Conservation (phyloP, 179 eudicot species). For the Spergularia azorica region DNA sequence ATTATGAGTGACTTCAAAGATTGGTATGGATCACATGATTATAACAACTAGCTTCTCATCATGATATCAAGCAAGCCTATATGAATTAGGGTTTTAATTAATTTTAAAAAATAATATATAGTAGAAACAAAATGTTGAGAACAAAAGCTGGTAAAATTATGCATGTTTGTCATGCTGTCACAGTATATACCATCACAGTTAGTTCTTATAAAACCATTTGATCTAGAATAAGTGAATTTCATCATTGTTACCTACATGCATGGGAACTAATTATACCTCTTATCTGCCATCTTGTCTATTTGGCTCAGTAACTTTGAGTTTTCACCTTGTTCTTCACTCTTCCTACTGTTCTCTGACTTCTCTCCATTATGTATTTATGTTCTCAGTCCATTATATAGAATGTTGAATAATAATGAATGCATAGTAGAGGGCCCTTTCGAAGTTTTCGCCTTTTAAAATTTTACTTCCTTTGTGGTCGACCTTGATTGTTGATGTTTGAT, state of each 20-base stretch:
- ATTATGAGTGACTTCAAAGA: constrained; percentile 10
- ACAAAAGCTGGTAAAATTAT: constrained; percentile 7
- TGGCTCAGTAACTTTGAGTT: neutral
- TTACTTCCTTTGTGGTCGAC: too few species aligned
- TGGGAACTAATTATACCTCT: constrained; percentile 23
- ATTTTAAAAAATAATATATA: neutral
- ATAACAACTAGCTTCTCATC: constrained; percentile 12
- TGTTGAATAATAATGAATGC: too few species aligned
- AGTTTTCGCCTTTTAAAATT: too few species aligned
- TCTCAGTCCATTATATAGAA: too few species aligned
- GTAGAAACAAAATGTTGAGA: neutral
- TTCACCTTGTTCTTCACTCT: neutral
- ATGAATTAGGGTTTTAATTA: constrained; percentile 26
- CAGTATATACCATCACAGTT: neutral
- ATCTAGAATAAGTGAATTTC: constrained; percentile 22
- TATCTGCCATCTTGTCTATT: constrained; percentile 16
- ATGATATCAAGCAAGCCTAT: constrained; percentile 15
- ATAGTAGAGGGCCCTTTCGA: too few species aligned
- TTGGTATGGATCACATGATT: constrained; percentile 15
- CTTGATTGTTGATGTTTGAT: too few species aligned
- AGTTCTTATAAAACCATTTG: neutral
- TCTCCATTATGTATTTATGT: neutral
- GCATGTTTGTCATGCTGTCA: neutral
- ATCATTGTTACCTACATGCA: constrained; percentile 25
- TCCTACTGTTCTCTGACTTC: neutral